Conservation (phyloP, 257 asterid species). For the Penstemon eatonii region DNA sequence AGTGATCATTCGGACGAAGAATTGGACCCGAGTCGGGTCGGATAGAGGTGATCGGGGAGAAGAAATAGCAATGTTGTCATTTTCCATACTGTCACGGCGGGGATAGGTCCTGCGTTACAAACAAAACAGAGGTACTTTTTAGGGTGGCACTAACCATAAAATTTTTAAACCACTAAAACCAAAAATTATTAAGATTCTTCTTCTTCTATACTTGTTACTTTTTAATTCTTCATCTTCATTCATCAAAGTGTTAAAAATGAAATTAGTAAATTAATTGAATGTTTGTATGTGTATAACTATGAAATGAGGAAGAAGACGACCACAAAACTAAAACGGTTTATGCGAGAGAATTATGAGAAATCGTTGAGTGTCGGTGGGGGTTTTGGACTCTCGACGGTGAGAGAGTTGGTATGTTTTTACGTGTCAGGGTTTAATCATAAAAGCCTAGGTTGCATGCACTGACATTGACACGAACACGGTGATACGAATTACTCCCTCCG, state of each 20-base stretch:
- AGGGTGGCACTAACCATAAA: constrained; percentile 44
- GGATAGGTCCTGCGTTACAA: constrained; percentile 18
- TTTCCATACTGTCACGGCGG: constrained; percentile 52
- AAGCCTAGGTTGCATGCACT: too few relatives aligned
- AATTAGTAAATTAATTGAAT: too few relatives aligned
- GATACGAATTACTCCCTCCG: too few relatives aligned
- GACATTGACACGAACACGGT: too few relatives aligned
- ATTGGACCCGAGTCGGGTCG: constrained; percentile 52
- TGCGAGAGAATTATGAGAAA: background rate
- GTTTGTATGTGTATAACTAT: too few relatives aligned
- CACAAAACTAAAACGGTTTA: background rate
- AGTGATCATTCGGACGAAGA: constrained; percentile 74
- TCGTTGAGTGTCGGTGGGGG: background rate
- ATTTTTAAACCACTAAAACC: background rate
- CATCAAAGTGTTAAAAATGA: background rate
- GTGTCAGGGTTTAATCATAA: too few relatives aligned
- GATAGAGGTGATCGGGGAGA: constrained; percentile 34
- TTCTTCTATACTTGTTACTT: too few relatives aligned
- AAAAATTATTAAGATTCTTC: too few relatives aligned
- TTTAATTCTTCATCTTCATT: too few relatives aligned
- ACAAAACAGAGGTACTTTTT: constrained; percentile 5
- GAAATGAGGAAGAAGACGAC: background rate
- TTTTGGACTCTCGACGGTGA: too few relatives aligned
- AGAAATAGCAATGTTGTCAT: constrained; percentile 52
- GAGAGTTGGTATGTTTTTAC: too few relatives aligned